Conservation (phyloP, 176 grass and related monocot genomes). For the Dendrocalamus sinicus region DNA sequence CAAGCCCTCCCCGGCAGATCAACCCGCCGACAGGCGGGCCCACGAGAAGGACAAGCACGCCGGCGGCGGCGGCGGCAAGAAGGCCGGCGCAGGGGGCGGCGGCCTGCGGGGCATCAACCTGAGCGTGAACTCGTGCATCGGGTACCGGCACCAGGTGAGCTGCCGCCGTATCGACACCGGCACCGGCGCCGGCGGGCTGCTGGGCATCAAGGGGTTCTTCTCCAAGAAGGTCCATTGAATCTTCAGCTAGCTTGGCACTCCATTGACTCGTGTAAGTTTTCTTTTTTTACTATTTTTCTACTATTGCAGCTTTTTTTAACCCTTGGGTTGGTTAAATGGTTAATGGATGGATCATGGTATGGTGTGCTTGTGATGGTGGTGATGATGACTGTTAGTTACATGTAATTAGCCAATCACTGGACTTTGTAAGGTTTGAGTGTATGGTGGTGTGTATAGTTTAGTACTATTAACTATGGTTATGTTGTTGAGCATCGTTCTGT, state of each 20-base stretch:
- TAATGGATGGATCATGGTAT: not conserved
- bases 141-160: conserved; percentile 64
- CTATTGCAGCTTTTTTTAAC: not conserved
- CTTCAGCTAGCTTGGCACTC: not conserved
- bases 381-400: conserved; percentile 30
- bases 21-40: conserved; percentile 5
- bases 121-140: conserved; percentile 85
- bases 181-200: conserved; percentile 46
- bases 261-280: conserved; percentile 10
- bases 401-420: conserved; percentile 45
- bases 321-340: not conserved
- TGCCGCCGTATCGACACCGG: conserved; percentile 53
- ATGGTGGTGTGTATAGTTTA: conserved; percentile 27
- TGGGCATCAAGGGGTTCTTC: conserved; percentile 71
- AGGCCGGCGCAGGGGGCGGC: conserved; percentile 3
- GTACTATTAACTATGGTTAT: not conserved
- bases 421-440: conserved; percentile 24
- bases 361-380: not conserved
- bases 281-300: not conserved
- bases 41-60: conserved; percentile 28
- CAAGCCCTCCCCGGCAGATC: not conserved
- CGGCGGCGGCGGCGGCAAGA: conserved; percentile 4
- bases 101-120: conserved; percentile 60
- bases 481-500: not conserved
- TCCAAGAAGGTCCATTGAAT: conserved; percentile 76